Percentiles rank a stretch among this genome's conserved stretches.
Evolutionary conservation across 768 basidiomycete species (phyloP).

Genomic region (Kwoniella bestiolae): DNA sequence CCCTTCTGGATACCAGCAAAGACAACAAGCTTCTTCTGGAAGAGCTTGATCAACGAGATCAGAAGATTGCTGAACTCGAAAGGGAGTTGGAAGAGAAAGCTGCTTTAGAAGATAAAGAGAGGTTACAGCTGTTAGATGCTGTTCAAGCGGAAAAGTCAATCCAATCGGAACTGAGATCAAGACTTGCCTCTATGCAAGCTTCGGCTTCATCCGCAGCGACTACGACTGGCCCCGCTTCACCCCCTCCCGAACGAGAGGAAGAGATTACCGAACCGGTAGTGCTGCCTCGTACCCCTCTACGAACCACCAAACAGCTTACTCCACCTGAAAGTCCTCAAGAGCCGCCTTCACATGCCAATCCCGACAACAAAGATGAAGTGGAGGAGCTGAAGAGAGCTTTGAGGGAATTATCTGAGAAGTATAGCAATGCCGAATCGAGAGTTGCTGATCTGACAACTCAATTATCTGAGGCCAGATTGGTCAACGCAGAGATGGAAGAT

Average conservation of each 20-base stretch:
- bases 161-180: slow-evolving; percentile 25
- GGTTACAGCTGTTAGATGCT: slow-evolving; percentile 60
- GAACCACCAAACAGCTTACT: slow-evolving; percentile 22
- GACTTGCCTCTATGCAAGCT: slow-evolving; percentile 4
- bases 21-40: slow-evolving; percentile 72
- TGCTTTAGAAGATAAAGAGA: slow-evolving; percentile 64
- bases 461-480: slow-evolving; percentile 79
- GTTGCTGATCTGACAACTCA: slow-evolving; percentile 93
- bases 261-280: background rate
- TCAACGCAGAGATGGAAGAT: slow-evolving; percentile 37
- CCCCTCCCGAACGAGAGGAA: background rate
- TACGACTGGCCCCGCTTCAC: slow-evolving; percentile 2
- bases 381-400: slow-evolving; percentile 61
- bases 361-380: slow-evolving; percentile 62
- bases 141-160: slow-evolving; percentile 24
- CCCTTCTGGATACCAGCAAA: slow-evolving; percentile 63
- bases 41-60: slow-evolving; percentile 83
- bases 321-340: slow-evolving; percentile 34
- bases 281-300: slow-evolving; percentile 6
- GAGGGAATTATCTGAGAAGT: slow-evolving; percentile 55
- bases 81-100: slow-evolving; percentile 82
- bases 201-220: slow-evolving; percentile 2
- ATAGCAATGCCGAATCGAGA: slow-evolving; percentile 83
- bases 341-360: background rate
- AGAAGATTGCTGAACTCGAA: slow-evolving; percentile 74